Evolutionary conservation across 2,329 filamentous ascomycete genomes (phyloP), one percentile per base, ranked within the genome.

Genomic region (Cladosporium oxysporum): DNA sequence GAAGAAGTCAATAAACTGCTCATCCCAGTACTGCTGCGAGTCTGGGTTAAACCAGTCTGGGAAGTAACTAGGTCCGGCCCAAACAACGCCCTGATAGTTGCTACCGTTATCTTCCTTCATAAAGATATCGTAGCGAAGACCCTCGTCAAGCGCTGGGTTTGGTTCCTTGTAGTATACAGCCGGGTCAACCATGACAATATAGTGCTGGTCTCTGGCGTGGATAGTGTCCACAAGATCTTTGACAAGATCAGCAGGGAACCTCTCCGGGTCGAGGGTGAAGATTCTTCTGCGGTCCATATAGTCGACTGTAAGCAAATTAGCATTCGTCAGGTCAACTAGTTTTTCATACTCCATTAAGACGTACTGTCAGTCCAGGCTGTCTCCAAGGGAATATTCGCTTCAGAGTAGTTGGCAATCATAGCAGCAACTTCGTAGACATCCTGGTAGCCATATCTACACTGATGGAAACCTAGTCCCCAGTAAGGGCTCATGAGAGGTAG

Each of bases 351-450:
- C 3, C 18, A 29, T 31, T 37, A 8, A 47, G 33, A 33, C 60
- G 57, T 26, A 63, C 60, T 91, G 69, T 91, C 89, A 12, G 85
- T 89, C 88, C 89, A 91, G 75, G 91, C 87, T 2, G 87, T 89
- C 72, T 91, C 88, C 0, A 91, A 77, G 0, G 88, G 88, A 65
- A 91, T 90, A 0, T 77, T 79, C 3, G 87, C 86, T 31, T 81
- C 78, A n/a, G 85, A 87, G 72, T 90, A 90, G 75, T 90, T 90
- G 63, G 83, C 83, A 0, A 90, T 83, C 0, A 87, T 87, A 67
- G 88, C 87, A 31, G 87, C 87, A 7, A 89, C 84, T 62, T 85
- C 83, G 67, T 83, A 89, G 18, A 84, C 83, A 70, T 90, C 86
- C 67, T 77, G 76, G 66, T 82, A 82, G 6, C 81, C 81, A 58